Percentiles rank a stretch among this genome's conserved stretches.
These are phyloP conservation scores for Wickerhamomyces ciferrii DNA, from an alignment of 805 yeast genomes.

Conservation along the genomic window DNA sequence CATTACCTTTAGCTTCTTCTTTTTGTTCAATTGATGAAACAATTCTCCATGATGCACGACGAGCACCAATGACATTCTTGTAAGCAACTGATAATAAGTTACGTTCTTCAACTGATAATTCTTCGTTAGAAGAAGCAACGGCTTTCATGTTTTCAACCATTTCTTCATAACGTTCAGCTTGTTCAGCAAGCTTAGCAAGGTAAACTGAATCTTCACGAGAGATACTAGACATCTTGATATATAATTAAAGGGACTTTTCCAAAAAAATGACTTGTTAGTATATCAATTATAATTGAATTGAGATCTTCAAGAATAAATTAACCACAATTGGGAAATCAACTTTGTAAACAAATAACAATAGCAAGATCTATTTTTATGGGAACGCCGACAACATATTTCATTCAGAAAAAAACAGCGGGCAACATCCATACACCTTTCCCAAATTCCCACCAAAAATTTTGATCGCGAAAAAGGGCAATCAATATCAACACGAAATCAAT, in stretches of 20 bases:
- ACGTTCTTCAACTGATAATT: constrained; percentile 95
- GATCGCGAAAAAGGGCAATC: neutral
- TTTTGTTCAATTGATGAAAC: constrained; percentile 97
- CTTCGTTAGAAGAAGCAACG: constrained; percentile 94
- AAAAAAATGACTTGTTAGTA: neutral
- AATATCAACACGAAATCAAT: neutral
- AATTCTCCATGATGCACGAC: constrained; percentile 99
- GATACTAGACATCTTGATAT: constrained; percentile 48
- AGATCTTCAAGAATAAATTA: neutral
- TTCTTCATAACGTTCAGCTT: constrained; percentile 99
- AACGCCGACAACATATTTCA: neutral
- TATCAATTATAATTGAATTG: neutral
- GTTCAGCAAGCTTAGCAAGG: constrained; percentile 97
- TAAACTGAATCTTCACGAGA: constrained; percentile 98
- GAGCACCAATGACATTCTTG: constrained; percentile 97
- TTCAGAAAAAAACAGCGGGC: neutral
- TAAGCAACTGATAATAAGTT: constrained; percentile 95
- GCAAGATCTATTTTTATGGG: neutral
- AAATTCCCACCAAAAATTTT: neutral
- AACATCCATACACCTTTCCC: neutral
- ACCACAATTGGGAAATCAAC: too few relatives aligned
- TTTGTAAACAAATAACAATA: neutral
- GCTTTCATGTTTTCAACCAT: constrained; percentile 98
- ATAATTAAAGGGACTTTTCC: neutral
- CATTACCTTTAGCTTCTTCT: constrained; percentile 95